Percentiles rank a stretch among this genome's conserved stretches.
Conservation (phyloP, 2,329 filamentous ascomycete genomes). For the Ophiostoma himal-ulmi region DNA sequence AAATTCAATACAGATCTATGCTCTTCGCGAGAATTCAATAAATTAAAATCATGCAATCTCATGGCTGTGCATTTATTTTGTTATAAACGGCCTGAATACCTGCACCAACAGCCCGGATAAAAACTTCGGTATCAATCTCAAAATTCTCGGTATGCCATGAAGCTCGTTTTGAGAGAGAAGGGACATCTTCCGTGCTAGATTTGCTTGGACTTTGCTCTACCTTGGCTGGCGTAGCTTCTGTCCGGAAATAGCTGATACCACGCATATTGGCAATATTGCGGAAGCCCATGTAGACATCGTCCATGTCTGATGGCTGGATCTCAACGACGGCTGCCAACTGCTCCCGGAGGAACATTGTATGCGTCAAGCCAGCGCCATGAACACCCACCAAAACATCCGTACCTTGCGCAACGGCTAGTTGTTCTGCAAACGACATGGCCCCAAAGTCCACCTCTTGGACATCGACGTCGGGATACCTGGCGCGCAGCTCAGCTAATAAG, state of each 20-base stretch:
- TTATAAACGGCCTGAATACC: constrained; percentile 23
- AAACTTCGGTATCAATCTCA: constrained; percentile 13
- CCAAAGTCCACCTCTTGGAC: constrained; percentile 37
- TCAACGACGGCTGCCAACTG: constrained; percentile 36
- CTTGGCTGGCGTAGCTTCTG: constrained; percentile 29
- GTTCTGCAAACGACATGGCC: constrained; percentile 34
- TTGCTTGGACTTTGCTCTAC: background rate
- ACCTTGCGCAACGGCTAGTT: constrained; percentile 33
- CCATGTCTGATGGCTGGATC: constrained; percentile 36
- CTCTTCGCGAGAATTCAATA: background rate
- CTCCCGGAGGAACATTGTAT: constrained; percentile 38
- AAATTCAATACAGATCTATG: background rate
- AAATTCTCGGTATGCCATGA: constrained; percentile 21
- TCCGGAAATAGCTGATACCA: constrained; percentile 36
- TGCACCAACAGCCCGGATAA: constrained; percentile 18
- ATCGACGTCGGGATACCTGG: constrained; percentile 29
- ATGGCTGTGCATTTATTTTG: constrained; percentile 15
- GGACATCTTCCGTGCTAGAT: background rate
- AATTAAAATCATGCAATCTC: constrained; percentile 14
- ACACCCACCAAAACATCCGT: constrained; percentile 41
- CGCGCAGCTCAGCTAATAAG: constrained; percentile 30
- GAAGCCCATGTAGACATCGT: constrained; percentile 36
- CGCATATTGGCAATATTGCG: constrained; percentile 38
- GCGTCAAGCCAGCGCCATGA: constrained; percentile 41
- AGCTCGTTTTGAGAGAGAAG: background rate